phyloP scores from a whole-genome alignment of 345 rosid genomes.

The Barbarea vulgaris region DNA sequence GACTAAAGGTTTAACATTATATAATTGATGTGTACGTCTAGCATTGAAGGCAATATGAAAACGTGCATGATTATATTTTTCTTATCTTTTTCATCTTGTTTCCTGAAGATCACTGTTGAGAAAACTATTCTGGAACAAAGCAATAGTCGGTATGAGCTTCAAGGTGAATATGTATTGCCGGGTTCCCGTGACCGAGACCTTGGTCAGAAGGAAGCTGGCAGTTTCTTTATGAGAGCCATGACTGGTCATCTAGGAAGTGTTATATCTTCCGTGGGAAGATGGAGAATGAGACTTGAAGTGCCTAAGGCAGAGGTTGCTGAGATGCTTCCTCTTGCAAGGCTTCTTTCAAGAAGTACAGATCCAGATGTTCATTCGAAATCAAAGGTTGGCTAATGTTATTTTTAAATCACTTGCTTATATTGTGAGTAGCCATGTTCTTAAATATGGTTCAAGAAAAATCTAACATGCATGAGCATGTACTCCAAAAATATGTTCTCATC shows the following conservation, averaged over 20 bases:
- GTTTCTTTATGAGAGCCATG: slow-evolving; percentile 87
- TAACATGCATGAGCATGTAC: slow-evolving; percentile 15
- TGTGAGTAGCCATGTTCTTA: neutral
- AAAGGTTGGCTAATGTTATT: slow-evolving; percentile 57
- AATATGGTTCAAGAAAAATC: neutral
- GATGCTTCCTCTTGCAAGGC: slow-evolving; percentile 99
- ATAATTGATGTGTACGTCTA: neutral
- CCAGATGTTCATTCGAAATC: slow-evolving; percentile 96
- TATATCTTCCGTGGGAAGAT: slow-evolving; percentile 98
- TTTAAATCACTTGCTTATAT: slow-evolving; percentile 17
- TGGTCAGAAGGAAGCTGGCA: slow-evolving; percentile 70
- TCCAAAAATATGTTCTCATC: slow-evolving; percentile 14
- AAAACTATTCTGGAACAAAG: slow-evolving; percentile 89
- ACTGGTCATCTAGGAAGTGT: slow-evolving; percentile 92
- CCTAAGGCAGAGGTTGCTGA: slow-evolving; percentile 97
- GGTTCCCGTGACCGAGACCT: slow-evolving; percentile 85
- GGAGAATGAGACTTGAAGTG: slow-evolving; percentile 99
- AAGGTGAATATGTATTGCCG: slow-evolving; percentile 98
- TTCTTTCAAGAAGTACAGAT: slow-evolving; percentile 94
- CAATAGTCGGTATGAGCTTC: slow-evolving; percentile 95
- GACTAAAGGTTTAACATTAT: neutral
- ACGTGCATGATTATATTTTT: slow-evolving; percentile 28
- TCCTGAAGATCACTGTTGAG: slow-evolving; percentile 80
- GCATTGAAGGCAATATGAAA: slow-evolving; percentile 20
- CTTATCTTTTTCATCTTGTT: slow-evolving; percentile 37